phyloP scores from a whole-genome alignment of 2,329 filamentous ascomycete genomes.

The Botrytis medusae region DNA sequence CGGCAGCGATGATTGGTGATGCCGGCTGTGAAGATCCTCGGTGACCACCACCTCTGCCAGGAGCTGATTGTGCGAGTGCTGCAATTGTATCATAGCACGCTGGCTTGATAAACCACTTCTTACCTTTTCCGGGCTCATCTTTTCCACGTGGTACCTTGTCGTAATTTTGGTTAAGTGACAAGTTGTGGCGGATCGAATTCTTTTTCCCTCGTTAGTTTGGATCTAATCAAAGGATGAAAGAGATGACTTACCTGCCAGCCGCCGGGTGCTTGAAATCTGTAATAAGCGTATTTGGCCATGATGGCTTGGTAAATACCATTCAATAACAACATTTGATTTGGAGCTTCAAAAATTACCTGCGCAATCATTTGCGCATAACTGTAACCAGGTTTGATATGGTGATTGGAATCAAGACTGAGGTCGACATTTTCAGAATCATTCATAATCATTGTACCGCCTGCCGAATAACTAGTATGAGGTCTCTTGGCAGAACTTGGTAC shows the following conservation, averaged over 20 bases:
- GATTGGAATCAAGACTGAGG: slow-evolving; percentile 77
- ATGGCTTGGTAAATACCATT: slow-evolving; percentile 95
- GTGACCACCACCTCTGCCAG: slow-evolving; percentile 63
- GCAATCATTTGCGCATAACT: slow-evolving; percentile 98
- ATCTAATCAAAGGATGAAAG: background rate
- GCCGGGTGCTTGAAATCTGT: slow-evolving; percentile 69
- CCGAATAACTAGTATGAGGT: slow-evolving; percentile 34
- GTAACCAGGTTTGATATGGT: slow-evolving; percentile 91
- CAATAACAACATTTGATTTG: slow-evolving; percentile 85
- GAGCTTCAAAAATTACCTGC: slow-evolving; percentile 85
- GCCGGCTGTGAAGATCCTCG: slow-evolving; percentile 69
- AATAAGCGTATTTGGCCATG: slow-evolving; percentile 88
- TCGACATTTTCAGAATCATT: slow-evolving; percentile 59
- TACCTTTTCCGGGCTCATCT: slow-evolving; percentile 95
- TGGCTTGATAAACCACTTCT: slow-evolving; percentile 95
- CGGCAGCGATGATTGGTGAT: slow-evolving; percentile 58
- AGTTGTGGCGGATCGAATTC: slow-evolving; percentile 96
- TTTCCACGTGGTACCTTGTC: slow-evolving; percentile 89
- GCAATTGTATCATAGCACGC: slow-evolving; percentile 74
- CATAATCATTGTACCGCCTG: slow-evolving; percentile 47
- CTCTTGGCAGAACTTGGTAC: slow-evolving; percentile 32
- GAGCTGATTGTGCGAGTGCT: slow-evolving; percentile 45
- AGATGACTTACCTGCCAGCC: slow-evolving; percentile 79
- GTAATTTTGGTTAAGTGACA: slow-evolving; percentile 93
- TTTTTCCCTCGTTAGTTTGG: slow-evolving; percentile 39